Base-by-base conservation (phyloP, 345 rosid species). In the Iberis pinnata region DNA sequence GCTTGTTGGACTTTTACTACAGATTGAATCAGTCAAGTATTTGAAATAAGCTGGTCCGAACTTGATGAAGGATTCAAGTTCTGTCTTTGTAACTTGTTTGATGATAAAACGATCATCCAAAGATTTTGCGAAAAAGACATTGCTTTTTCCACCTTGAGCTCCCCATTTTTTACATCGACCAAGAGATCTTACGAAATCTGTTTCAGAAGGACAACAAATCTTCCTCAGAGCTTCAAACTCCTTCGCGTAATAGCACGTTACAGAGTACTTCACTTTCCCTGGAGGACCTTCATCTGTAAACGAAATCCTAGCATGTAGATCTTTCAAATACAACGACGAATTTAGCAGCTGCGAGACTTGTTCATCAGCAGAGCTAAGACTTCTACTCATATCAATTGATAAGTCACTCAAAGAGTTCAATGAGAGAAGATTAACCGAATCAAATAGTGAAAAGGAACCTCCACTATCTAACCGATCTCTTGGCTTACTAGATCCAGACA, bases 121-220 rank as follows among this genome's bases (percentile, higher is more conserved):
- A 46, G 95, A 78, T 73, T 92, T 92, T 24, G 98, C 98, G 56
- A 92, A 92, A 69, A 92, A 92, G 50, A 83, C 98, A 57, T 88
- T 92, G 76, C 98, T 92, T 84, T 92, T 92, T 59, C 98, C 96
- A 63, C 98, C 97, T 36, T 92, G 97, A 42, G 98, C 97, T 38
- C 89, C 95, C 98, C 98, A 92, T 78, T 92, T 92, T 73, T 81
- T 85, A 75, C 98, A 92, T 22, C 90, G 97, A 62, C 96, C 81
- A 44, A 92, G 88, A 61, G 98, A 92, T 55, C 89, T 79, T 49
- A 92, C 43, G 49, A 74, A 92, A 64, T 92, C 95, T 49, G 77
- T 69, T 78, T 88, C 96, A 37, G 80, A 80, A 39, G 96, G 89
- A 67, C 95, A 88, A 62, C 90, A 88, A 20, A 74, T 81, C 76